Percentiles rank a stretch among this genome's conserved stretches.
Evolutionary conservation across 1,139 yeast species (phyloP).

Genomic region (Keqinozyma sinolaborantium): DNA sequence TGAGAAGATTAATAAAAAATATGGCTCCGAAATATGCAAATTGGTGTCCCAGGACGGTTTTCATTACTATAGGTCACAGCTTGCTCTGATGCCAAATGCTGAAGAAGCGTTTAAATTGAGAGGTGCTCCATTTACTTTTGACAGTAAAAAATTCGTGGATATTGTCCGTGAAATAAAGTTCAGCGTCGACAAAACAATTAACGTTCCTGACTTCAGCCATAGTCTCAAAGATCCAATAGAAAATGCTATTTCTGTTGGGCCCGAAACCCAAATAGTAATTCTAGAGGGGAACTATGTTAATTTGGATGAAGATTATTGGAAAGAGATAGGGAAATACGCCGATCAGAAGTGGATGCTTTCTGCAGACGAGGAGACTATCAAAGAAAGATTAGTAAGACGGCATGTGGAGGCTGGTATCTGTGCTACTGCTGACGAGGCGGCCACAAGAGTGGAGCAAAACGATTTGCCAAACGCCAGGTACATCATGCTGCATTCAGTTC

Average conservation of each 20-base stretch:
- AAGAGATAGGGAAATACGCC: constrained; percentile 29
- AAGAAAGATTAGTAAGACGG: constrained; percentile 61
- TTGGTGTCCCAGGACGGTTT: constrained; percentile 68
- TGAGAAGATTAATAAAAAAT: constrained; percentile 9
- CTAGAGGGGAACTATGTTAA: constrained; percentile 66
- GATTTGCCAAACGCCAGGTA: constrained; percentile 67
- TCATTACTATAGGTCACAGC: constrained; percentile 58
- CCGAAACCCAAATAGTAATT: constrained; percentile 47
- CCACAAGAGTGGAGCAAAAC: constrained; percentile 58
- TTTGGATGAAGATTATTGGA: constrained; percentile 51
- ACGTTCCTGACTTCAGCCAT: constrained; percentile 31
- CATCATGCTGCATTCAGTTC: constrained; percentile 40
- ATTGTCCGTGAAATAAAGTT: constrained; percentile 17
- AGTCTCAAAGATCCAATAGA: constrained; percentile 61
- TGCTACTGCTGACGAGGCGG: constrained; percentile 52
- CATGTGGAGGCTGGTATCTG: constrained; percentile 74
- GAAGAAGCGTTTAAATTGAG: constrained; percentile 56
- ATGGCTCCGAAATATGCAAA: constrained; percentile 8
- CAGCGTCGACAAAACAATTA: constrained; percentile 1
- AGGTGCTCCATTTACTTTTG: constrained; percentile 84
- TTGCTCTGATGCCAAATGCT: constrained; percentile 51
- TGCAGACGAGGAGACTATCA: constrained; percentile 43
- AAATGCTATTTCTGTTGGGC: constrained; percentile 41
- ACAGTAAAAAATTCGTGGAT: constrained; percentile 39
- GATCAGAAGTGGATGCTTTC: constrained; percentile 45